Conservation (phyloP, 108 stramenopile species). For the Licmophora abbreviata region DNA sequence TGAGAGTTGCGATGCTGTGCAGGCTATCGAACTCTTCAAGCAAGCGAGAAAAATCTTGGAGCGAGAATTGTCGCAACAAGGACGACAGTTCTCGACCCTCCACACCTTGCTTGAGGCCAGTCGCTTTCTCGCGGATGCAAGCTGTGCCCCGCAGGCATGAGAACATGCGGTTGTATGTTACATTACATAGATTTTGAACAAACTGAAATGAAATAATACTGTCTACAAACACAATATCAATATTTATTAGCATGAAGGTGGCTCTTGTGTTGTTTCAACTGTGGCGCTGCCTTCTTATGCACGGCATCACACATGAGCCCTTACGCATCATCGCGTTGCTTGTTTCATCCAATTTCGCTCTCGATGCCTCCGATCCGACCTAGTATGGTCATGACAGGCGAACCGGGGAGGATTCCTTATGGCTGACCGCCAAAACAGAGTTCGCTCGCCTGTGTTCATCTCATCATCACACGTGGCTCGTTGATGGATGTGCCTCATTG, state of each 20-base stretch:
- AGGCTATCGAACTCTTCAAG: slow-evolving; percentile 15
- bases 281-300: background rate
- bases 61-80: background rate
- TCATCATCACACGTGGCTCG: too few species aligned
- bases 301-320: background rate
- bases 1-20: slow-evolving; percentile 22
- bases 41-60: slow-evolving; percentile 7
- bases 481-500: too few species aligned
- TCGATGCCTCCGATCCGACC: too few species aligned
- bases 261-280: background rate
- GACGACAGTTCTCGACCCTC: slow-evolving; percentile 5
- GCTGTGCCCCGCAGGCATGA: slow-evolving; percentile 27
- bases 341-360: too few species aligned
- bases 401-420: too few species aligned
- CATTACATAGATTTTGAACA: background rate
- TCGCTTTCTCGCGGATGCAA: slow-evolving; percentile 8
- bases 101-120: slow-evolving; percentile 23
- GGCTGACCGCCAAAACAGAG: too few species aligned
- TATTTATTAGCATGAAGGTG: background rate
- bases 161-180: background rate
- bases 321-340: too few species aligned
- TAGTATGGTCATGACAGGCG: too few species aligned
- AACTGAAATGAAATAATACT: too few species aligned
- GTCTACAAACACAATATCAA: background rate
- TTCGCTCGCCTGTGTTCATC: too few species aligned